Percentiles rank a stretch among this genome's conserved stretches.
Conservation (phyloP, 2,329 filamentous ascomycete species). For the Penicillium janthinellum region DNA sequence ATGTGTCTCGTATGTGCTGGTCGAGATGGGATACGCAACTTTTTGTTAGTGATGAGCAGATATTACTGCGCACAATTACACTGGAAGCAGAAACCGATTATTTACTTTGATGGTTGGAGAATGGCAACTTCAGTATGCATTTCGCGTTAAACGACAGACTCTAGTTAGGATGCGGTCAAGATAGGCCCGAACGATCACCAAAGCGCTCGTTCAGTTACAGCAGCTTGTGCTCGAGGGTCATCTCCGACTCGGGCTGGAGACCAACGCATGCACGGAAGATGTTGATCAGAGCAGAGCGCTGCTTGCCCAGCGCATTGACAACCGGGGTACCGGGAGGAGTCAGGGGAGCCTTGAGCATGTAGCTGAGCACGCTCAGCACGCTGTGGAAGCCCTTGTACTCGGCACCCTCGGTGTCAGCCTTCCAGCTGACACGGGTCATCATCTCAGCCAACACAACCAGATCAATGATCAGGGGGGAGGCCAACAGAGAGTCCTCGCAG, state of each 20-base stretch:
- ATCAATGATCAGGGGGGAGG: constrained; percentile 96
- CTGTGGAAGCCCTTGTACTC: constrained; percentile 95
- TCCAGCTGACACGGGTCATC: constrained; percentile 98
- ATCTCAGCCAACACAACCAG: constrained; percentile 90
- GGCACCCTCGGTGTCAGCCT: constrained; percentile 59
- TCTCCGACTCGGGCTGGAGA: constrained; percentile 95
- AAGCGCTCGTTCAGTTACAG: constrained; percentile 56
- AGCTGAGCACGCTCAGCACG: constrained; percentile 94
- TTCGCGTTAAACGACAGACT: constrained; percentile 31
- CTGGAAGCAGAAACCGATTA: not conserved
- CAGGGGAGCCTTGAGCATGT: constrained; percentile 95
- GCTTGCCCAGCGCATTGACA: constrained; percentile 93
- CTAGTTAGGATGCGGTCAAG: constrained; percentile 23
- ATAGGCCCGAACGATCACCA: not conserved
- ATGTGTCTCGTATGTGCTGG: not conserved
- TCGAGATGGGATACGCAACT: not conserved
- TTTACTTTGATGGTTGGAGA: not conserved
- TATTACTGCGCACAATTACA: not conserved
- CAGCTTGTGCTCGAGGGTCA: constrained; percentile 98
- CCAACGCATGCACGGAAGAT: constrained; percentile 98
- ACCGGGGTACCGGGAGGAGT: constrained; percentile 94
- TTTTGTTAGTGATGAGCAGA: not conserved
- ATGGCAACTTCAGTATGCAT: constrained; percentile 13
- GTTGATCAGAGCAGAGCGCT: constrained; percentile 91
- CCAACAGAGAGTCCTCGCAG: constrained; percentile 96